Percentiles rank a stretch among this genome's conserved stretches.
These are phyloP conservation scores for Mortierella antarctica DNA, from an alignment of 192 early-diverging fungal species.

Conservation along the genomic window DNA sequence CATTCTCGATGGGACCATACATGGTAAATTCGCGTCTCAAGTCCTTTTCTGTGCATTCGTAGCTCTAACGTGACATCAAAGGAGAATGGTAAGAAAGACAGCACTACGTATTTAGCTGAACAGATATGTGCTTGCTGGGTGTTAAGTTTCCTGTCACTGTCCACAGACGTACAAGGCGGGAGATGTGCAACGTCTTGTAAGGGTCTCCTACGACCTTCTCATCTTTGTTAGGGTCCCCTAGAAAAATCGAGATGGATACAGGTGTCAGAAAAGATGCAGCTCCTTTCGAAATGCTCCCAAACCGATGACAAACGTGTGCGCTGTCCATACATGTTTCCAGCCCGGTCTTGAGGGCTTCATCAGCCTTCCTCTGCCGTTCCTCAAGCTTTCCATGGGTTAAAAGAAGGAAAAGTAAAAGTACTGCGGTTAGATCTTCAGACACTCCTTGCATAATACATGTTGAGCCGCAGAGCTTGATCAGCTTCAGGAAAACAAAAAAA, in stretches of 20 bases:
- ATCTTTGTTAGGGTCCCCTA: slow-evolving; percentile 82
- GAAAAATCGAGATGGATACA: background rate
- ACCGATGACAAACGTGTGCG: background rate
- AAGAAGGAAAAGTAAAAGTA: background rate
- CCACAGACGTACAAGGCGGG: slow-evolving; percentile 69
- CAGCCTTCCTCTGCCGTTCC: slow-evolving; percentile 65
- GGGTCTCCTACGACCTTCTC: slow-evolving; percentile 83
- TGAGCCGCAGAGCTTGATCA: background rate
- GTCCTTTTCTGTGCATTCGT: slow-evolving; percentile 81
- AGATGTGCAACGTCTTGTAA: slow-evolving; percentile 93
- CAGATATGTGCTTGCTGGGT: background rate
- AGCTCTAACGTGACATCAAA: slow-evolving; percentile 55
- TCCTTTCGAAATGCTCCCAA: background rate
- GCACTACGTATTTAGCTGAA: background rate
- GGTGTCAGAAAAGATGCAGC: background rate
- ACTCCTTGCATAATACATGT: background rate
- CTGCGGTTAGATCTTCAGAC: slow-evolving; percentile 4
- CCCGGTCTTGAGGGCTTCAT: slow-evolving; percentile 66
- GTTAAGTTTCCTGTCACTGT: background rate
- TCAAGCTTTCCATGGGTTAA: slow-evolving; percentile 54
- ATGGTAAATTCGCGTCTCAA: slow-evolving; percentile 80
- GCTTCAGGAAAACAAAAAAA: background rate
- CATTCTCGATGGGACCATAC: slow-evolving; percentile 84
- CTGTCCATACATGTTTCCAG: slow-evolving; percentile 61
- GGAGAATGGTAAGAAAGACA: background rate